Percentiles rank a stretch among this genome's conserved stretches.
Evolutionary conservation across 768 basidiomycete species (phyloP).

Genomic region (Kwoniella botswanensis): DNA sequence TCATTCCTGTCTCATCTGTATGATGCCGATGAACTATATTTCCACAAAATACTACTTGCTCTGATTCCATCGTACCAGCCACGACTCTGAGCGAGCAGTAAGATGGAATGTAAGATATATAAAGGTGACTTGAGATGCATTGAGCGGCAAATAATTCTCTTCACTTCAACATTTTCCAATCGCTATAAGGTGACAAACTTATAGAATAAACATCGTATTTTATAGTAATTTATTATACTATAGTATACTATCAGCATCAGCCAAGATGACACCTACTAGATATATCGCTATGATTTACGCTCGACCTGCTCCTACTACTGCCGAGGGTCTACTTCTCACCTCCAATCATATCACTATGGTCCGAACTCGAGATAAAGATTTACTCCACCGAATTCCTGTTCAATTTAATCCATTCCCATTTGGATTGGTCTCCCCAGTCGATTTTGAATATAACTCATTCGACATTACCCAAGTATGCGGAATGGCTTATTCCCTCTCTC

Average conservation of each 20-base stretch:
- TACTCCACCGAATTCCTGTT: background rate
- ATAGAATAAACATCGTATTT: background rate
- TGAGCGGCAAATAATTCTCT: background rate
- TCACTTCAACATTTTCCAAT: background rate
- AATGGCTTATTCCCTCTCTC: background rate
- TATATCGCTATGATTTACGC: background rate
- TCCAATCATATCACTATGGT: background rate
- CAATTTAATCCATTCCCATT: background rate
- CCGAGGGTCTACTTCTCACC: background rate
- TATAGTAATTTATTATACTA: background rate
- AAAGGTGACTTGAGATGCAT: background rate
- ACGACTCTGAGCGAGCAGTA: background rate
- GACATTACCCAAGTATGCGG: background rate
- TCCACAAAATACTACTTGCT: background rate
- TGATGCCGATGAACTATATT: background rate
- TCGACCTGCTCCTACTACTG: background rate
- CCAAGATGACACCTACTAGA: background rate
- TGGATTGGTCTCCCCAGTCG: background rate
- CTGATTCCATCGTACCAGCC: background rate
- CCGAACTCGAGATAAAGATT: background rate
- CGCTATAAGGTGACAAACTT: background rate
- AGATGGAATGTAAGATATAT: background rate
- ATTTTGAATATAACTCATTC: background rate
- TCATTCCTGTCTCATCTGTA: too few relatives aligned
- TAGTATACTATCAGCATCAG: background rate